Conservation (phyloP, 352 stramenopile species). For the Halophytophthora batemanensis region DNA sequence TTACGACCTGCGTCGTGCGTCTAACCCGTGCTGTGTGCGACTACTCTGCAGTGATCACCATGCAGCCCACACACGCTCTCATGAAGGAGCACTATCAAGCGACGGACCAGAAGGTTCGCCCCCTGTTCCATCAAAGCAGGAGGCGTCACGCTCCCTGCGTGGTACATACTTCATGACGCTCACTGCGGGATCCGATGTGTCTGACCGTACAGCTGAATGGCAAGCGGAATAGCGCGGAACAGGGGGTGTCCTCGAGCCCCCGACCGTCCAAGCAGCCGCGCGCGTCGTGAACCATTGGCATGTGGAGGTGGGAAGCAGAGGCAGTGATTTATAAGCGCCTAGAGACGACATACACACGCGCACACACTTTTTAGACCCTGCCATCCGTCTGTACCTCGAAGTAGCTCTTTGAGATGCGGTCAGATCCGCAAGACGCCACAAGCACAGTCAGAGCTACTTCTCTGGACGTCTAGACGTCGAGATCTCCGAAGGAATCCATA, state of each 20-base stretch:
- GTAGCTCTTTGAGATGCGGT: too few relatives aligned
- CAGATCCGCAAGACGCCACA: too few relatives aligned
- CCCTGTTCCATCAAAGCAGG: neutral
- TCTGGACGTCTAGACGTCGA: slow-evolving; percentile 25
- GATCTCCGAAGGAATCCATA: slow-evolving; percentile 38
- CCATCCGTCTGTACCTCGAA: too few relatives aligned
- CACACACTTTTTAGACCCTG: neutral
- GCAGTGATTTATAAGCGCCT: slow-evolving; percentile 32
- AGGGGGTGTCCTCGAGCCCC: slow-evolving; percentile 17
- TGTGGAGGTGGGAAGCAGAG: slow-evolving; percentile 8
- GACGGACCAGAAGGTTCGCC: slow-evolving; percentile 54
- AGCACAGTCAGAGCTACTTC: neutral
- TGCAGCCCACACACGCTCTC: slow-evolving; percentile 35
- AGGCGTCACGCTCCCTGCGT: neutral
- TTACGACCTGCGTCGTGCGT: neutral
- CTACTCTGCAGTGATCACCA: slow-evolving; percentile 43
- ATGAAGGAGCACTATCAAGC: slow-evolving; percentile 50
- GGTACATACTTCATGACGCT: too few relatives aligned
- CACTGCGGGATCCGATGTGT: too few relatives aligned
- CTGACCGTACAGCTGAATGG: neutral
- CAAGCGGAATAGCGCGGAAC: slow-evolving; percentile 27
- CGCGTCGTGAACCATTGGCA: neutral
- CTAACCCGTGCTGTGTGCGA: neutral
- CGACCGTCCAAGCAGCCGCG: slow-evolving; percentile 14
- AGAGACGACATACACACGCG: slow-evolving; percentile 12